Percentiles rank a stretch among this genome's conserved stretches.
phyloP scores from a whole-genome alignment of 108 stramenopile genomes.

The Thalassiosira profunda region DNA sequence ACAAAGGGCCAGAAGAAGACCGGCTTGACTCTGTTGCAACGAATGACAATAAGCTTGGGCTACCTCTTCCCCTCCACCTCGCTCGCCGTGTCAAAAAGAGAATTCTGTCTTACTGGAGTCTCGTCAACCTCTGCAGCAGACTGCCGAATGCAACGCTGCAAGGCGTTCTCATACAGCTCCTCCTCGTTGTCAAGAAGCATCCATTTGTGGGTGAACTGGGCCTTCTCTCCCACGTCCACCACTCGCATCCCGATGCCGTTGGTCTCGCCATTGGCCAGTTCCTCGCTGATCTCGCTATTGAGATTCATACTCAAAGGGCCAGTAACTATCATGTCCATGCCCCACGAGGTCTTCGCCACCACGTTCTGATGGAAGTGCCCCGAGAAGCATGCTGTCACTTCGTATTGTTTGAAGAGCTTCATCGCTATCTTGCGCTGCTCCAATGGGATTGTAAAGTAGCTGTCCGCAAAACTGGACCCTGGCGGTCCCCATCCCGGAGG shows the following conservation, averaged over 20 bases:
- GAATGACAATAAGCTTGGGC: too few species aligned
- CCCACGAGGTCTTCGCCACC: constrained; percentile 22
- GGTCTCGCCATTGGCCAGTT: constrained; percentile 22
- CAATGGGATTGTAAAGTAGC: constrained; percentile 28
- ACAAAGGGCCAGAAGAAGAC: too few species aligned
- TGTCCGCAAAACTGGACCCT: constrained; percentile 22
- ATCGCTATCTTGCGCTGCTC: constrained; percentile 29
- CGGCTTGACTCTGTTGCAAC: too few species aligned
- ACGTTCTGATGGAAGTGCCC: constrained; percentile 41
- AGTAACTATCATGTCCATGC: constrained; percentile 42
- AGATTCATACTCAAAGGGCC: constrained; percentile 35
- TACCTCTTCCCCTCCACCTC: too few species aligned
- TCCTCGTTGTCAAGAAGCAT: constrained; percentile 26
- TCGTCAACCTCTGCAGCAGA: too few species aligned
- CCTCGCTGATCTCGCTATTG: constrained; percentile 25
- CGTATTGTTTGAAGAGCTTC: constrained; percentile 24
- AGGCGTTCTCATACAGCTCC: constrained; percentile 19
- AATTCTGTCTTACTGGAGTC: too few species aligned
- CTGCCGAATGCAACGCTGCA: constrained; percentile 1
- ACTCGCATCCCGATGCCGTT: constrained; percentile 38
- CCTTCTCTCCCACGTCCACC: constrained; percentile 29
- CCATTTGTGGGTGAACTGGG: constrained; percentile 27
- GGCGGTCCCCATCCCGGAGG: constrained; percentile 30
- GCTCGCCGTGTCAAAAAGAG: too few species aligned
- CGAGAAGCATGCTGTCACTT: constrained; percentile 33